These are phyloP conservation scores for Trichophyton verrucosum DNA, from an alignment of 2,329 filamentous ascomycete genomes.

Conservation along the genomic window DNA sequence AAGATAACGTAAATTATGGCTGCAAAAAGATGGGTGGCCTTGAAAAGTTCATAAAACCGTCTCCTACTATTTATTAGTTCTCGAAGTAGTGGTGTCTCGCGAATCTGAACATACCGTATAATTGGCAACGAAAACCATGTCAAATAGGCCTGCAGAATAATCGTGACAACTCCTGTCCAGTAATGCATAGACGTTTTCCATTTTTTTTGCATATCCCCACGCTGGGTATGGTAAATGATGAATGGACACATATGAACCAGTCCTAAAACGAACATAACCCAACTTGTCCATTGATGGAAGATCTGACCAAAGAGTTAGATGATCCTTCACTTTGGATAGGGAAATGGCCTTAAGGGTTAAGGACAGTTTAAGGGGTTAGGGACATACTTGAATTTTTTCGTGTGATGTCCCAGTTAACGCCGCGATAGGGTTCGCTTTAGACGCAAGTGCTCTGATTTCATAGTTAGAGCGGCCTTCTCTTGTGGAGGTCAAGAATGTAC, in stretches of 20 bases:
- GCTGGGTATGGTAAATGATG: slow-evolving; percentile 38
- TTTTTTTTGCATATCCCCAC: slow-evolving; percentile 32
- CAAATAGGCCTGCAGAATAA: slow-evolving; percentile 43
- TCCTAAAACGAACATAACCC: slow-evolving; percentile 43
- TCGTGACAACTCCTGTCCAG: slow-evolving; percentile 43
- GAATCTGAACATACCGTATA: slow-evolving; percentile 16
- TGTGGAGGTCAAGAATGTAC: slow-evolving; percentile 6
- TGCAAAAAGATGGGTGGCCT: slow-evolving; percentile 42
- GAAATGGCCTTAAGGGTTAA: no score
- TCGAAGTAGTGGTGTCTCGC: background rate
- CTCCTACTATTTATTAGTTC: slow-evolving; percentile 27
- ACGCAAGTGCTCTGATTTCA: slow-evolving; percentile 12
- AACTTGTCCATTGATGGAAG: slow-evolving; percentile 42
- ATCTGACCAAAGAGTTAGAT: slow-evolving; percentile 23
- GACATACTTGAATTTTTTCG: slow-evolving; percentile 34
- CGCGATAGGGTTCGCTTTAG: slow-evolving; percentile 38
- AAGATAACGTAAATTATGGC: slow-evolving; percentile 45
- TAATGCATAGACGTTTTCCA: slow-evolving; percentile 38
- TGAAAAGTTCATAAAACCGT: slow-evolving; percentile 50
- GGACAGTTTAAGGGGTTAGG: no score
- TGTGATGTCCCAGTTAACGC: slow-evolving; percentile 43
- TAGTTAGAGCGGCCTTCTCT: background rate
- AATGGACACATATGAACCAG: slow-evolving; percentile 48
- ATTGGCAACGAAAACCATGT: slow-evolving; percentile 32
- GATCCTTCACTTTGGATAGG: background rate